Evolutionary conservation across 2,329 filamentous ascomycete species (phyloP), one percentile per base, ranked within the genome.

Genomic region (Eurotiales sp.): DNA sequence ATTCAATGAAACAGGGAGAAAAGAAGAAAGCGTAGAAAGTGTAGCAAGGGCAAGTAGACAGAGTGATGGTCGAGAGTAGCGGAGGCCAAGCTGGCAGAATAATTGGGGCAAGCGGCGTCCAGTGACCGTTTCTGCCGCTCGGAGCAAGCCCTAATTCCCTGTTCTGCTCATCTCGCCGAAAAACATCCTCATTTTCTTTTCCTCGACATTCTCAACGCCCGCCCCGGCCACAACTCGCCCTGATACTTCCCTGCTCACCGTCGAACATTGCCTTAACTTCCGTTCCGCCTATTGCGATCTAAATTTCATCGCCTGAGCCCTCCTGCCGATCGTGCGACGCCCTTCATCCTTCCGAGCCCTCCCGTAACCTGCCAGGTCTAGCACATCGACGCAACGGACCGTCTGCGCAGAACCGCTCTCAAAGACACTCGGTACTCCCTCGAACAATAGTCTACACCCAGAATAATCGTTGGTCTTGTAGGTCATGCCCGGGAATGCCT

Each of bases 121-220:
- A 60, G 62, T 65, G 62, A 65, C 62, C 50, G 48, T 23, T 44
- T 54, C 56, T 50, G 54, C 59, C 54, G 56, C 55, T 57, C 54
- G 46, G 54, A 53, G 51, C 59, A 62, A 70, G 66, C 68, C 68
- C 67, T 70, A 71, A 70, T 67, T 69, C 61, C 63, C 61, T 58
- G 48, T 56, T 54, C 52, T 54, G 54, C 51, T 53, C 34, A 45
- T 49, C 52, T 54, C 47, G 48, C 48, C 48, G 51, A 54, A 50
- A 47, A 52, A 54, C 47, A 51, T 51, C 45, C 47, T 37, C 51
- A 19, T 47, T 53, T 49, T 50, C 44, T 51, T 56, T 54, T 40
- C 23, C 22, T 22, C 37, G 46, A 36, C 46, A 27, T 12, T 41
- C 32, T 30, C 52, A 40, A 43, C 48, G 41, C 36, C 45, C 39